Evolutionary conservation across 306 rosid species (phyloP), one percentile per base, ranked within the genome.

Genomic region (Cyamopsis tetragonoloba): DNA sequence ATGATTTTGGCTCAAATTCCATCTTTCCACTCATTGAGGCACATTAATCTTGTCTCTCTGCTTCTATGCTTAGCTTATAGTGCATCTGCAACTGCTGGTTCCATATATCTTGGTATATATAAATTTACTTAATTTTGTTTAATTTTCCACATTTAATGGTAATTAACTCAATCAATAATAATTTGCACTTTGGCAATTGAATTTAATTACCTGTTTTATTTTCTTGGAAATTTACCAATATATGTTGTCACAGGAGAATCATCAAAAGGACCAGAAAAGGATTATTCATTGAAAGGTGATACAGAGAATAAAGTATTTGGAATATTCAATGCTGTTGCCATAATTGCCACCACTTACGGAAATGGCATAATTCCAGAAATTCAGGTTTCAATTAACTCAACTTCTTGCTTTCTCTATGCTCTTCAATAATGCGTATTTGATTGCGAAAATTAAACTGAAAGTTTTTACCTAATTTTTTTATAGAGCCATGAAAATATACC

Each of bases 351-450:
- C 0, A 68, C 84, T 3, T 89, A 75, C 20, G 96, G 98, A 51
- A 92, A 87, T 30, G 96, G 95, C 47, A 89, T 89, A n/a, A 81
- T 89, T 27, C 98, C 95, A 27, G 96, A 92, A 76, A 92, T 87
- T 74, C 96, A 89, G 89, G 98, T 89, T 8, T 22, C 7, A 5
- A 49, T 18, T 1, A 17, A 12, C 14, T 53, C 26, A 30, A 12
- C 30, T 38, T 31, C 9, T n/a, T n/a, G n/a, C n/a, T n/a, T n/a
- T n/a, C n/a, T n/a, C n/a, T n/a, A n/a, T n/a, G n/a, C n/a, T n/a
- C n/a, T n/a, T n/a, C n/a, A n/a, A n/a, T n/a, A n/a, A n/a, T n/a
- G n/a, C n/a, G n/a, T n/a, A n/a, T n/a, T n/a, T n/a, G n/a, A n/a
- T n/a, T n/a, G n/a, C n/a, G n/a, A n/a, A n/a, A n/a, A n/a, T n/a